These are phyloP conservation scores for Cladophialophora bantiana DNA, from an alignment of 2,329 filamentous ascomycete species.

Conservation along the genomic window DNA sequence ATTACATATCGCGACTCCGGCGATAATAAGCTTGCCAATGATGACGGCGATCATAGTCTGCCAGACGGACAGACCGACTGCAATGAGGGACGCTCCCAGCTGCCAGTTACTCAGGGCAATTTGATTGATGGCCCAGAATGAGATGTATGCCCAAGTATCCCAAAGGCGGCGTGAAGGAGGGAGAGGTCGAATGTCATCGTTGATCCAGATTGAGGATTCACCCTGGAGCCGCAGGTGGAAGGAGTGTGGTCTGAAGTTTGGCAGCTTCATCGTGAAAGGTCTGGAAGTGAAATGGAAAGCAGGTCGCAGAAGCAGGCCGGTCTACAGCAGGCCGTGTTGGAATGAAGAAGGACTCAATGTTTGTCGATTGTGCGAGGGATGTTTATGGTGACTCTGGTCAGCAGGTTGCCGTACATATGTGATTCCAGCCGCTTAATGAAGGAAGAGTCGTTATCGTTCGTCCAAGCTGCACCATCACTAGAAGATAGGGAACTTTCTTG, in stretches of 20 bases:
- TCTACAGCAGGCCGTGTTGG: background rate
- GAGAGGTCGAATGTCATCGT: conserved; percentile 51
- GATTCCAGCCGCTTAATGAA: background rate
- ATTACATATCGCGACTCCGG: conserved; percentile 47
- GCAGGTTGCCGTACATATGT: background rate
- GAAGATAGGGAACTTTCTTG: conserved; percentile 4
- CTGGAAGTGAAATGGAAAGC: background rate
- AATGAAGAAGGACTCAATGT: background rate
- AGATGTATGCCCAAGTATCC: conserved; percentile 47
- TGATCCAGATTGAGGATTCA: conserved; percentile 47
- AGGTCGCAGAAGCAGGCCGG: background rate
- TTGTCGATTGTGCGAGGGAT: background rate
- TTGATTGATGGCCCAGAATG: conserved; percentile 51
- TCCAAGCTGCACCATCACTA: background rate
- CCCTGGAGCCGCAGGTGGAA: conserved; percentile 26
- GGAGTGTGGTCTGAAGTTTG: conserved; percentile 9
- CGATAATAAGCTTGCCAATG: conserved; percentile 49
- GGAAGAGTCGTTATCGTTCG: background rate
- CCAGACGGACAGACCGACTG: conserved; percentile 51
- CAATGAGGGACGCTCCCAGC: conserved; percentile 48
- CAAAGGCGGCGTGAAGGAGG: conserved; percentile 50
- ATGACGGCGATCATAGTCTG: conserved; percentile 51
- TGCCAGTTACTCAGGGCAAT: conserved; percentile 48
- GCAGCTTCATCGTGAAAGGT: conserved; percentile 16
- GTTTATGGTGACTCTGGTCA: background rate